These are phyloP conservation scores for Silene coronaria DNA, from an alignment of 179 eudicot genomes.

Conservation along the genomic window DNA sequence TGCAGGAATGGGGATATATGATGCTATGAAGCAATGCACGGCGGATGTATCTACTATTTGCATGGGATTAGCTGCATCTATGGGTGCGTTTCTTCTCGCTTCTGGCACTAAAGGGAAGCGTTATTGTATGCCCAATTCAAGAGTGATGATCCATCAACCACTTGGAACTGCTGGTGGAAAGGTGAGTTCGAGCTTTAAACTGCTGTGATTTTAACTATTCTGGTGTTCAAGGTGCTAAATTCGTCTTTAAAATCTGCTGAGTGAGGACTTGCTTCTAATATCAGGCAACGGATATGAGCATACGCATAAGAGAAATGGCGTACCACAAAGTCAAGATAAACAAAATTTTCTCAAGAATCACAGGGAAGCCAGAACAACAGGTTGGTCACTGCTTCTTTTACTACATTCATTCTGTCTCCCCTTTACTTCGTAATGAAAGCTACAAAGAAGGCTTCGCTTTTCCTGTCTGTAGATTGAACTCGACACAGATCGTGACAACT, in stretches of 20 bases:
- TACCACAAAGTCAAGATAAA: slow-evolving; percentile 71
- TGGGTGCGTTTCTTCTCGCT: slow-evolving; percentile 96
- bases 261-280: neutral
- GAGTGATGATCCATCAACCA: slow-evolving; percentile 88
- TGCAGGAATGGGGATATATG: slow-evolving; percentile 93
- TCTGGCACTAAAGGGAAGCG: slow-evolving; percentile 92
- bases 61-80: slow-evolving; percentile 87
- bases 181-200: slow-evolving; percentile 34
- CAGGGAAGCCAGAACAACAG: slow-evolving; percentile 81
- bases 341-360: slow-evolving; percentile 76
- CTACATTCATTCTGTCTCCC: neutral
- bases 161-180: slow-evolving; percentile 57
- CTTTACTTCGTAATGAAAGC: neutral
- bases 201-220: slow-evolving; percentile 1
- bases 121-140: slow-evolving; percentile 89
- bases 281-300: slow-evolving; percentile 69
- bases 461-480: slow-evolving; percentile 48
- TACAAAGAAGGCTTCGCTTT: neutral
- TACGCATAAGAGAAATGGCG: slow-evolving; percentile 62
- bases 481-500: slow-evolving; percentile 70
- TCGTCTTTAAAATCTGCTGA: neutral
- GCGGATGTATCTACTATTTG: slow-evolving; percentile 93
- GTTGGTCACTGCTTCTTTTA: slow-evolving; percentile 25
- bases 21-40: slow-evolving; percentile 91
- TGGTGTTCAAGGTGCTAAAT: neutral